Evolutionary conservation across 1,284 basidiomycete genomes (phyloP).

Genomic region (Ustilago xerochloae): DNA sequence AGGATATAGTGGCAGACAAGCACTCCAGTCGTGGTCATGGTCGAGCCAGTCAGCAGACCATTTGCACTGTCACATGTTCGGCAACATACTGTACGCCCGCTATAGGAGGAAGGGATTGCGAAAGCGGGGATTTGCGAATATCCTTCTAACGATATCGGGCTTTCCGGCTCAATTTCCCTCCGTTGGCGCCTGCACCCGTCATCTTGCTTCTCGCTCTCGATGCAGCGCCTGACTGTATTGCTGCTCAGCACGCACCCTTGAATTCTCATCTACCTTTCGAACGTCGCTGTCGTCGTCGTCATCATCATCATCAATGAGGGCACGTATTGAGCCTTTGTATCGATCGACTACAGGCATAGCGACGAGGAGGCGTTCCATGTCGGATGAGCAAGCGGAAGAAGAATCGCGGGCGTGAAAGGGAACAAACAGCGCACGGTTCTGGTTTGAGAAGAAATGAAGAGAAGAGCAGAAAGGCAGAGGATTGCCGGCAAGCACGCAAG

Average conservation of each 20-base stretch:
- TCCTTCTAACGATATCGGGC: not conserved
- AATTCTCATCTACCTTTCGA: too few species aligned
- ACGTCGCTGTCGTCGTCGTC: too few species aligned
- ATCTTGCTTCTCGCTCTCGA: not conserved
- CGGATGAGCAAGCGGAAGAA: not conserved
- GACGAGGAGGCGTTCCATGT: too few species aligned
- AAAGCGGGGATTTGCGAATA: not conserved
- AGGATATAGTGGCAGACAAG: not conserved
- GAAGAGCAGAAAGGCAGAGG: not conserved
- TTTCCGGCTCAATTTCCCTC: not conserved
- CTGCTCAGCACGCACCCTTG: not conserved
- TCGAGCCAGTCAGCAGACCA: too few species aligned
- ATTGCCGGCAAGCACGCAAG: constrained; percentile 1
- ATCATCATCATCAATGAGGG: too few species aligned
- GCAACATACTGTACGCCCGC: not conserved
- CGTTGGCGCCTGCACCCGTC: not conserved
- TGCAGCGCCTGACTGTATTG: not conserved
- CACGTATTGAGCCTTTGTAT: too few species aligned
- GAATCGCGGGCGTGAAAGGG: constrained; percentile 1
- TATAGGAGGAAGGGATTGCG: too few species aligned
- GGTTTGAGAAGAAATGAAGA: constrained; percentile 13
- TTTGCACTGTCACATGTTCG: too few species aligned
- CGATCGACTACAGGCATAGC: too few species aligned
- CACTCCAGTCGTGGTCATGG: too few species aligned
- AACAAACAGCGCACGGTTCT: constrained; percentile 14